These are phyloP conservation scores for Poa annua DNA, from an alignment of 176 grass and related monocot genomes.

Conservation along the genomic window DNA sequence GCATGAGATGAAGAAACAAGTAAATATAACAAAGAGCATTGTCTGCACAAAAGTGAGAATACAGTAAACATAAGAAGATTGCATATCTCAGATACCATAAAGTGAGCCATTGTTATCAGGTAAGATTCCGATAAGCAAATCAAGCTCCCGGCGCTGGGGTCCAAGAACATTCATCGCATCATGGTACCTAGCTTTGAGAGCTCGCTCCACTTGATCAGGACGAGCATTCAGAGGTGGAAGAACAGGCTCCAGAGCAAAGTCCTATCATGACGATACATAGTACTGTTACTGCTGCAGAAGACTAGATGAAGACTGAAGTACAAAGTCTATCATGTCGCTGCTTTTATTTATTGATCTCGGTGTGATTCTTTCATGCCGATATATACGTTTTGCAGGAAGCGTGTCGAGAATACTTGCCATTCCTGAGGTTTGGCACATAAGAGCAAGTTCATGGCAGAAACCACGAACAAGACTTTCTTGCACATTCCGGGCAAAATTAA, in stretches of 20 bases:
- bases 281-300: conserved; percentile 9
- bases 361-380: not conserved
- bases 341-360: conserved; percentile 16
- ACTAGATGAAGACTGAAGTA: conserved; percentile 9
- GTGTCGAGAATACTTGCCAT: conserved; percentile 60
- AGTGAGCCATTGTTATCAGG: conserved; percentile 91
- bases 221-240: conserved; percentile 55
- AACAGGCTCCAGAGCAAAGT: conserved; percentile 72
- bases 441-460: conserved; percentile 79
- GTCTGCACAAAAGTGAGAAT: not conserved
- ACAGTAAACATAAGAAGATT: not conserved
- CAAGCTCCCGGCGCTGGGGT: conserved; percentile 66
- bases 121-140: conserved; percentile 88
- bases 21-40: not conserved
- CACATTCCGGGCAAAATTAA: conserved; percentile 78
- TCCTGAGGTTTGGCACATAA: conserved; percentile 86
- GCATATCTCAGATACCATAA: conserved; percentile 62
- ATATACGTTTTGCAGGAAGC: conserved; percentile 8
- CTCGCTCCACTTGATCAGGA: conserved; percentile 67
- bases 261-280: conserved; percentile 43
- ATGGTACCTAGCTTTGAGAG: conserved; percentile 59
- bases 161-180: conserved; percentile 70
- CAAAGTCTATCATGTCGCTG: not conserved
- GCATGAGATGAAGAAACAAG: not conserved
- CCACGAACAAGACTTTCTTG: conserved; percentile 56